phyloP scores from a whole-genome alignment of 2,329 filamentous ascomycete species.

The Rhynchosporium secalis region DNA sequence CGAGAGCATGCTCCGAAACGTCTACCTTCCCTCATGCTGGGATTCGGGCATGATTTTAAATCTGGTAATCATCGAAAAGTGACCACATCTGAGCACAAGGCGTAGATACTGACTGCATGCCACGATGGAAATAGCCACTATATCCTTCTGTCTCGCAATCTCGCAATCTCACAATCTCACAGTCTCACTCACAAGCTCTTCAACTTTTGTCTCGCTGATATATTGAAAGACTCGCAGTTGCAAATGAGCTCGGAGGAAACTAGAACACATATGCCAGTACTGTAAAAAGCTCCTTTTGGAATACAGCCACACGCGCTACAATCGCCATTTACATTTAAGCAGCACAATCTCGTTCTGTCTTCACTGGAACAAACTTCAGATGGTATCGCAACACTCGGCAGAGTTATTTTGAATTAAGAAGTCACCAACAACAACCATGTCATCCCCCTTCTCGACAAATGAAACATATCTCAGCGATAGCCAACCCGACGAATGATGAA shows the following conservation, averaged over 20 bases:
- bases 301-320: background rate
- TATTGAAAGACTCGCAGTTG: background rate
- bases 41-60: conserved; percentile 3
- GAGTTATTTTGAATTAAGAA: background rate
- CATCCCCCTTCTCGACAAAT: background rate
- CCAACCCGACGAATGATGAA: background rate
- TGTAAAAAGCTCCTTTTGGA: background rate
- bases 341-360: background rate
- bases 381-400: background rate
- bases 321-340: conserved; percentile 2
- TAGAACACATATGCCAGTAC: background rate
- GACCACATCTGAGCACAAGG: background rate
- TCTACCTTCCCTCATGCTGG: conserved; percentile 34
- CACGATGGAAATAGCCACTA: background rate
- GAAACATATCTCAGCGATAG: background rate
- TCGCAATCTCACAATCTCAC: too few species aligned
- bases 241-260: background rate
- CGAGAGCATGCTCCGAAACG: conserved; percentile 34
- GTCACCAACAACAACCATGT: conserved; percentile 3
- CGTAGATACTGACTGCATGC: background rate
- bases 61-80: background rate
- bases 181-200: too few species aligned
- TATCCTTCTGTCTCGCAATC: background rate
- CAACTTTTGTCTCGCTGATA: background rate
- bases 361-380: background rate